Evolutionary conservation across 768 basidiomycete genomes (phyloP).

Genomic region (Suillus brevipes): DNA sequence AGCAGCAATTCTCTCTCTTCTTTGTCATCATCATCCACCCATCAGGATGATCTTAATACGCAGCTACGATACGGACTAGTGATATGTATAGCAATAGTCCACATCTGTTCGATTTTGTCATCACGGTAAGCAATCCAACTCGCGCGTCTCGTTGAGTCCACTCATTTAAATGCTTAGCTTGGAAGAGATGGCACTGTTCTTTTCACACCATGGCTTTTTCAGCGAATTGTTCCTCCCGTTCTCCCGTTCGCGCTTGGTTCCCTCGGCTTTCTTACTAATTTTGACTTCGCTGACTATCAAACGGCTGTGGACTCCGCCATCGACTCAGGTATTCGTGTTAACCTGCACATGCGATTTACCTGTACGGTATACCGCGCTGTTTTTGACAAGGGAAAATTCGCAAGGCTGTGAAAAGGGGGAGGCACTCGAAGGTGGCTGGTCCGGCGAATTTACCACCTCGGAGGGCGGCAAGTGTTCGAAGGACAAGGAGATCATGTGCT

Average conservation of each 20-base stretch:
- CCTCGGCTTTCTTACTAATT: slow-evolving; percentile 95
- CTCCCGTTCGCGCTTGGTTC: slow-evolving; percentile 97
- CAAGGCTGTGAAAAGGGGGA: slow-evolving; percentile 95
- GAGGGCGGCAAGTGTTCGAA: slow-evolving; percentile 54
- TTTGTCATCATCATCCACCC: slow-evolving; percentile 44
- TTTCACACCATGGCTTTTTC: slow-evolving; percentile 99
- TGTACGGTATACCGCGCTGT: slow-evolving; percentile 97
- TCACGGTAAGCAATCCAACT: slow-evolving; percentile 69
- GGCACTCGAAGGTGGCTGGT: slow-evolving; percentile 83
- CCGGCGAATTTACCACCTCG: slow-evolving; percentile 40
- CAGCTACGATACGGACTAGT: slow-evolving; percentile 95
- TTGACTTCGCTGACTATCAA: slow-evolving; percentile 87
- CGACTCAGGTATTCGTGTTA: slow-evolving; percentile 93
- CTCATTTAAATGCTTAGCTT: slow-evolving; percentile 52
- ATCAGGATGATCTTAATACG: slow-evolving; percentile 38
- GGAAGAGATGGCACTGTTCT: slow-evolving; percentile 98
- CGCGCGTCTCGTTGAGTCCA: background rate
- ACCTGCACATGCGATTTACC: slow-evolving; percentile 98
- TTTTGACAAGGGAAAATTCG: slow-evolving; percentile 63
- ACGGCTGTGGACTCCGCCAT: slow-evolving; percentile 84
- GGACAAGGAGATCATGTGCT: slow-evolving; percentile 99
- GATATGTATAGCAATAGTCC: slow-evolving; percentile 92
- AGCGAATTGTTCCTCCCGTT: slow-evolving; percentile 97
- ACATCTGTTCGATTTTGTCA: slow-evolving; percentile 95
- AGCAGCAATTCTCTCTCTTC: slow-evolving; percentile 66